These are phyloP conservation scores for Rhizopogon salebrosus DNA, from an alignment of 768 basidiomycete genomes.

Conservation along the genomic window DNA sequence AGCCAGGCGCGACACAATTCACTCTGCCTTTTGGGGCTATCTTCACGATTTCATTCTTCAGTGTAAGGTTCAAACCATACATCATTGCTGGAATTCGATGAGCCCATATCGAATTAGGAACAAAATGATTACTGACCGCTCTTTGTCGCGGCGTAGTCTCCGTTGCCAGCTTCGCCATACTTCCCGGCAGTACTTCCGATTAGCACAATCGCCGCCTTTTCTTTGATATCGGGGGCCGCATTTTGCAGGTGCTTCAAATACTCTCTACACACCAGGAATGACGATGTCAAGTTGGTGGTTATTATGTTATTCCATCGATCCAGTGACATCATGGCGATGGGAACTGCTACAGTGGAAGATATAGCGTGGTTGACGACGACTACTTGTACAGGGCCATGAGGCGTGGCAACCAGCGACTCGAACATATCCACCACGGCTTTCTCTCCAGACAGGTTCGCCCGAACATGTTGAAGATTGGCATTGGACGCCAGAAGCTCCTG, in stretches of 20 bases:
- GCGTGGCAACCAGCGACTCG: slow-evolving; percentile 25
- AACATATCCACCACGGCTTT: slow-evolving; percentile 49
- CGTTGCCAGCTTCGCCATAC: slow-evolving; percentile 64
- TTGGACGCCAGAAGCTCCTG: slow-evolving; percentile 35
- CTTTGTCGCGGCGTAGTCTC: slow-evolving; percentile 63
- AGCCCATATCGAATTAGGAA: neutral
- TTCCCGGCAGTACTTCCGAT: slow-evolving; percentile 72
- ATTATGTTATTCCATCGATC: slow-evolving; percentile 61
- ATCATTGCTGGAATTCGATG: slow-evolving; percentile 47
- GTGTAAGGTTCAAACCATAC: slow-evolving; percentile 61
- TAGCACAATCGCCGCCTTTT: slow-evolving; percentile 55
- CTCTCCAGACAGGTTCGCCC: slow-evolving; percentile 60
- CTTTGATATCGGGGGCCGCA: slow-evolving; percentile 37
- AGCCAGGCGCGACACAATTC: slow-evolving; percentile 66
- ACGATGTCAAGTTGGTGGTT: slow-evolving; percentile 57
- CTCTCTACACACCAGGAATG: slow-evolving; percentile 63
- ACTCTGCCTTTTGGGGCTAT: slow-evolving; percentile 69
- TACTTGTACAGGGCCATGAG: slow-evolving; percentile 52
- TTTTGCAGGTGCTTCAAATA: slow-evolving; percentile 44
- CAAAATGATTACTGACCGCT: slow-evolving; percentile 39
- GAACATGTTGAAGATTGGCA: slow-evolving; percentile 28
- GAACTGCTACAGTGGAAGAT: slow-evolving; percentile 39
- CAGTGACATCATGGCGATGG: slow-evolving; percentile 53
- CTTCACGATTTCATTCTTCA: slow-evolving; percentile 81
- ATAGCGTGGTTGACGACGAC: slow-evolving; percentile 60